Evolutionary conservation across 352 stramenopile genomes (phyloP).

Genomic region (Pythium folliculosum): DNA sequence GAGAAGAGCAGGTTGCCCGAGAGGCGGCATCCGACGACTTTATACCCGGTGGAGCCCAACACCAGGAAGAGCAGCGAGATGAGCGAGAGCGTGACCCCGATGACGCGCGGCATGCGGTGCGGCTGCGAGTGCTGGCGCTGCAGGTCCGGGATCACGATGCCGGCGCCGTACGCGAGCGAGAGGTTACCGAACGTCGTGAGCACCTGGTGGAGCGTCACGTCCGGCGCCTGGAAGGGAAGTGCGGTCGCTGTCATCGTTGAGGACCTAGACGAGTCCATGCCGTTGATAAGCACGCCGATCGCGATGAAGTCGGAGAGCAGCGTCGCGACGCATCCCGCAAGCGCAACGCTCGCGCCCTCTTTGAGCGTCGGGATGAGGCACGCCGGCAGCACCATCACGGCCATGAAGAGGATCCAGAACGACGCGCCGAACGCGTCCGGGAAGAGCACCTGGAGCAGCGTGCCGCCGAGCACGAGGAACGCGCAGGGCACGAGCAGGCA

Average conservation of each 20-base stretch:
- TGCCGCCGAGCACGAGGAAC: constrained; percentile 48
- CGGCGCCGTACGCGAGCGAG: constrained; percentile 37
- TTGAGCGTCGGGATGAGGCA: constrained; percentile 37
- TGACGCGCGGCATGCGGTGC: constrained; percentile 37
- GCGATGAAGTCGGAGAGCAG: constrained; percentile 36
- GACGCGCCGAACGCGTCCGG: constrained; percentile 21
- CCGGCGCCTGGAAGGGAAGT: constrained; percentile 23
- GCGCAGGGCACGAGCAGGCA: constrained; percentile 54
- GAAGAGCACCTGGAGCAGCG: constrained; percentile 27
- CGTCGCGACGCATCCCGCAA: constrained; percentile 34
- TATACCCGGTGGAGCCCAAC: constrained; percentile 32
- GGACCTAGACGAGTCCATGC: constrained; percentile 31
- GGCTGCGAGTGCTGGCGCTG: constrained; percentile 37
- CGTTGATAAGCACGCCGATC: constrained; percentile 28
- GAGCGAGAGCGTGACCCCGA: constrained; percentile 33
- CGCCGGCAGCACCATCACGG: constrained; percentile 28
- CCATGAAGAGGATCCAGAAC: constrained; percentile 39
- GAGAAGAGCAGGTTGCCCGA: constrained; percentile 42
- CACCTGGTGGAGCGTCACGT: constrained; percentile 33
- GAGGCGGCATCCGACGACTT: constrained; percentile 35
- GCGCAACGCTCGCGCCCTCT: constrained; percentile 27
- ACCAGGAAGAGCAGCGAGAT: constrained; percentile 35
- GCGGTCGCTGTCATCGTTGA: constrained; percentile 32
- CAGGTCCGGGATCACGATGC: constrained; percentile 39
- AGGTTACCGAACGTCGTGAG: constrained; percentile 41